phyloP scores from a whole-genome alignment of 2,329 filamentous ascomycete species.

The Fusarium musae region DNA sequence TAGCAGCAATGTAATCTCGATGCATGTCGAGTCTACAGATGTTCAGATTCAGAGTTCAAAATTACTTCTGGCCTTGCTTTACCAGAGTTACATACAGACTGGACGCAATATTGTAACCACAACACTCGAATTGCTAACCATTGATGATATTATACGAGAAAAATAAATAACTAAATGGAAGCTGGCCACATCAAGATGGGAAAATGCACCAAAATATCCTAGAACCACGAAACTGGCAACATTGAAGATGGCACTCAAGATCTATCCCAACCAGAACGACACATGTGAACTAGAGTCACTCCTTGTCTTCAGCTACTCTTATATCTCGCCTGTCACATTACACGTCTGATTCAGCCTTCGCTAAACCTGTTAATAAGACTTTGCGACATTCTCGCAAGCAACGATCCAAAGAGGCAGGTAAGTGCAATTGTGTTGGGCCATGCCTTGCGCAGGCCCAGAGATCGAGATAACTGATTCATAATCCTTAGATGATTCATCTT shows the following conservation, averaged over 20 bases:
- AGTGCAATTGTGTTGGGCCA: neutral
- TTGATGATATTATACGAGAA: neutral
- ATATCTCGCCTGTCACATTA: neutral
- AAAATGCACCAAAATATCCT: neutral
- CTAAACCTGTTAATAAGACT: neutral
- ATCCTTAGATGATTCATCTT: neutral
- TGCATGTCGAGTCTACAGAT: neutral
- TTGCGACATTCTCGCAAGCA: neutral
- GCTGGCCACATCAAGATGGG: neutral
- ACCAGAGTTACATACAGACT: neutral
- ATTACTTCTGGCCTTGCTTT: neutral
- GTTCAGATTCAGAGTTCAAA: rapidly evolving
- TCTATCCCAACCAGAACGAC: neutral
- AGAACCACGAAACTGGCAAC: neutral
- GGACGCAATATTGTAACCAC: neutral
- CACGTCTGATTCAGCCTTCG: neutral
- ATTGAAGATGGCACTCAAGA: neutral
- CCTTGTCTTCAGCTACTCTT: neutral
- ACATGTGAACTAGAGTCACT: neutral
- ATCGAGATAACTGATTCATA: neutral
- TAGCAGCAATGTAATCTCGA: rapidly evolving
- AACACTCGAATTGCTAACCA: neutral
- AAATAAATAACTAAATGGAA: neutral
- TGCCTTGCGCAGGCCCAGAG: neutral
- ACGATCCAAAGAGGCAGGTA: neutral